Evolutionary conservation across 2,329 filamentous ascomycete species (phyloP), one percentile per base, ranked within the genome.

Genomic region (Arthrobotrys sinensis): DNA sequence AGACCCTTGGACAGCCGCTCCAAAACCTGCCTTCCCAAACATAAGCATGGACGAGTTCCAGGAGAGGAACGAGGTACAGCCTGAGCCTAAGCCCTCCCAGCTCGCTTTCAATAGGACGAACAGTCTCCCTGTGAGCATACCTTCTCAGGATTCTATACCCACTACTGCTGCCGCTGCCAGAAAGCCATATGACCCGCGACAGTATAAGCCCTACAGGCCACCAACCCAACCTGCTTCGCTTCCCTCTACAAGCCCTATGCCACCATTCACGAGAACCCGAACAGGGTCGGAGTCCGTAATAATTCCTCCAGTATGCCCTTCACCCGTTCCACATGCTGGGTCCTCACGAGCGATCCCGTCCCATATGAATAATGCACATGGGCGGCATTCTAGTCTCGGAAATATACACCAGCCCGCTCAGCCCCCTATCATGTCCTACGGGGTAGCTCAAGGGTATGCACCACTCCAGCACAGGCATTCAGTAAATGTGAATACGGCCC

Each of bases 11-110:
- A 36, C 67, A 10, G 43, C 67, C 6, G 67, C 75, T 19, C 75
- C 75, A 8, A 78, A 78, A 19, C 75, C 75, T 12, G 67, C 75
- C 10, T 64, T 78, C 32, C 75, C 75, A 19, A 48, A 16, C 1
- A 72, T 78, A n/a, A 67, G 52, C 8, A 78, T 78, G 75, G 75
- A 78, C 4, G 67, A 78, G 21, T 78, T 78, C 53, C 65, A 71
- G 19, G 75, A 78, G 55, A 62, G 75, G 36, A 78, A 78, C 14
- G 67, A 78, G 12, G 45, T 5, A 12, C 75, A 55, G 3, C 16
- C 52, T 4, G 67, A 68, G 6, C 45, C 43, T 7, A 72, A 34
- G 12, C 14, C 50, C 10, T 64, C 75, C 2, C 75, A 78, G 52
- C 64, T 72, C 45, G 53, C 52, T n/a, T 78, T 72, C 38, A 34